A percentile compares a stretch with the other conserved stretches of the same genome.
These are phyloP conservation scores for Trametes sanguinea DNA, from an alignment of 768 basidiomycete species.

Conservation along the genomic window DNA sequence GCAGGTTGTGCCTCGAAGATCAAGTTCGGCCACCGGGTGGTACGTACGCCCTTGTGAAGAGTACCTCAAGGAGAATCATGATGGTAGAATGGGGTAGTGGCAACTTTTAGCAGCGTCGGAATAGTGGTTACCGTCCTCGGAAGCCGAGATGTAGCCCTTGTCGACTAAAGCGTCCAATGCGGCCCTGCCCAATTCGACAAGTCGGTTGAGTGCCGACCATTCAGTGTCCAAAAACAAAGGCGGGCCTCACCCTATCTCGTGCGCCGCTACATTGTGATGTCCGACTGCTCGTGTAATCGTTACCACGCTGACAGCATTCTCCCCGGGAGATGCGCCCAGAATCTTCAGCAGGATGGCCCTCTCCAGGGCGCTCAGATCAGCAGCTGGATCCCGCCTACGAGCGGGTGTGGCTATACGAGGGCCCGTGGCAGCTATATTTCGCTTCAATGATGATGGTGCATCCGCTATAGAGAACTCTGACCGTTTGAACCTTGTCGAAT, in stretches of 20 bases:
- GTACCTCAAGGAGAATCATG: no score
- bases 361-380: conserved; percentile 25
- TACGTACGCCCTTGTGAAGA: no score
- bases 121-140: conserved; percentile 18
- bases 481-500: no score
- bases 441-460: no score
- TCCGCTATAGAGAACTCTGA: no score
- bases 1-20: no score
- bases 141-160: conserved; percentile 20
- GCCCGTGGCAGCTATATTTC: no score
- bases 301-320: conserved; percentile 4
- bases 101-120: neutral
- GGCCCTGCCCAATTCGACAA: conserved; percentile 14
- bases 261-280: conserved; percentile 1
- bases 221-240: no score
- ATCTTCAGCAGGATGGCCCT: conserved; percentile 28
- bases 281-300: conserved; percentile 11
- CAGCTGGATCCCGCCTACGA: conserved; percentile 24
- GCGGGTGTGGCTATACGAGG: neutral
- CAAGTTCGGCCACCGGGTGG: no score
- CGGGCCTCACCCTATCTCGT: conserved; percentile 13
- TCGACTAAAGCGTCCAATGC: conserved; percentile 28
- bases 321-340: conserved; percentile 7
- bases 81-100: conserved; percentile 8
- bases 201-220: neutral